Conservation (phyloP, 1,284 basidiomycete genomes). For the Pyrrhoderma noxium region DNA sequence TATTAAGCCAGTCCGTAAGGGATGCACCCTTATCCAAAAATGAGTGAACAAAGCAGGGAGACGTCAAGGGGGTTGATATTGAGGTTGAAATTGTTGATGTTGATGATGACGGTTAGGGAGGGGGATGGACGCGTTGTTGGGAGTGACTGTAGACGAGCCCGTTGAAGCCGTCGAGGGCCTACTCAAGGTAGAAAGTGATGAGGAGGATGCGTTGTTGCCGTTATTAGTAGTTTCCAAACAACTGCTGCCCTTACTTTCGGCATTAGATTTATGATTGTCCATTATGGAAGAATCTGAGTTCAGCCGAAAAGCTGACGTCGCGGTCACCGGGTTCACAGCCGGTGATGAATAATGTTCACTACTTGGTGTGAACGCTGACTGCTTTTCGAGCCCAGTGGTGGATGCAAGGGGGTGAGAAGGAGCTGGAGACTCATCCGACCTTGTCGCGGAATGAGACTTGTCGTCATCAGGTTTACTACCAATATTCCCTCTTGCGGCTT, state of each 20-base stretch:
- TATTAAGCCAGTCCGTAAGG: slow-evolving; percentile 60
- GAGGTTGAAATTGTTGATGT: slow-evolving; percentile 27
- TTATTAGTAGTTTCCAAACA: background rate
- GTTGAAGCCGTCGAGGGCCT: background rate
- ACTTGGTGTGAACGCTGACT: no score
- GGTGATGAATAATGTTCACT: no score
- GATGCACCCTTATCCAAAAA: slow-evolving; percentile 73
- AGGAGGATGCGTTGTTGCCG: background rate
- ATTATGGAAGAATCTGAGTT: no score
- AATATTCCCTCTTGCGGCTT: slow-evolving; percentile 17
- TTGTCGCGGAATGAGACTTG: background rate
- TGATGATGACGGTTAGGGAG: slow-evolving; percentile 21
- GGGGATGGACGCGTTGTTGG: slow-evolving; percentile 20
- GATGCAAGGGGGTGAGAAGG: background rate
- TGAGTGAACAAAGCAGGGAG: slow-evolving; percentile 85
- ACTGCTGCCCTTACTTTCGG: background rate
- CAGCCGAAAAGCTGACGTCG: background rate
- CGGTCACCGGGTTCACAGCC: background rate
- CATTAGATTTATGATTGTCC: background rate
- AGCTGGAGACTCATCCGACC: background rate
- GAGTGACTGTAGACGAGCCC: slow-evolving; percentile 7
- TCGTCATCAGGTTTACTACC: background rate
- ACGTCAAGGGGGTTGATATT: slow-evolving; percentile 37
- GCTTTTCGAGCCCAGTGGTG: no score
- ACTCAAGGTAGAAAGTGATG: slow-evolving; percentile 1